Percentiles rank a stretch among this genome's conserved stretches.
These are phyloP conservation scores for Phaffomyces thermotolerans DNA, from an alignment of 805 yeast species.

Conservation along the genomic window DNA sequence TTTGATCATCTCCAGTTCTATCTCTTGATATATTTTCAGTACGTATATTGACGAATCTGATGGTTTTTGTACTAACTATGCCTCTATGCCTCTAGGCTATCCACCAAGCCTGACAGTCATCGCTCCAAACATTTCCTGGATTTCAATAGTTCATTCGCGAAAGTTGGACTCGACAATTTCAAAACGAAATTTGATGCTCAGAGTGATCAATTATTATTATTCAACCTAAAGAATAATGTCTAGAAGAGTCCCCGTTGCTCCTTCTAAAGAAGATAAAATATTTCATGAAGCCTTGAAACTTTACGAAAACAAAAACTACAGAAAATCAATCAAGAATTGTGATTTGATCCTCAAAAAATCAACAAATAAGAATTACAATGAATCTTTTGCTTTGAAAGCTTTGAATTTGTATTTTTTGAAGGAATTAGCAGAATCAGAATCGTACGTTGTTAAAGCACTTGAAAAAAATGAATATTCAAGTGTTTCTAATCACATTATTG, in stretches of 20 bases:
- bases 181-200: neutral
- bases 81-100: too few relatives aligned
- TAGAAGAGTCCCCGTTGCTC: neutral
- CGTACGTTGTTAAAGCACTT: constrained; percentile 54
- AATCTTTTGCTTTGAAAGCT: constrained; percentile 84
- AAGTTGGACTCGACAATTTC: too few relatives aligned
- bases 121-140: too few relatives aligned
- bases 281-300: constrained; percentile 77
- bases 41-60: too few relatives aligned
- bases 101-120: too few relatives aligned
- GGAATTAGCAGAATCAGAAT: constrained; percentile 55
- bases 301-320: constrained; percentile 82
- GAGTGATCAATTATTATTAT: neutral
- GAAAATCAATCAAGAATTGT: constrained; percentile 70
- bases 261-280: constrained; percentile 57
- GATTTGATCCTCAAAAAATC: constrained; percentile 74
- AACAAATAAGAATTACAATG: constrained; percentile 68
- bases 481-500: constrained; percentile 77
- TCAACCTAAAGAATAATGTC: neutral
- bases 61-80: too few relatives aligned
- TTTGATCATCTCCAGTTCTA: too few relatives aligned
- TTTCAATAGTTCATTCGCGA: too few relatives aligned
- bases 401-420: constrained; percentile 52
- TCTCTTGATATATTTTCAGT: too few relatives aligned
- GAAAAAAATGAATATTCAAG: constrained; percentile 54